A percentile compares a stretch with the other conserved stretches of the same genome.
phyloP scores from a whole-genome alignment of 2,329 filamentous ascomycete species.

The Drechslerella dactyloides region DNA sequence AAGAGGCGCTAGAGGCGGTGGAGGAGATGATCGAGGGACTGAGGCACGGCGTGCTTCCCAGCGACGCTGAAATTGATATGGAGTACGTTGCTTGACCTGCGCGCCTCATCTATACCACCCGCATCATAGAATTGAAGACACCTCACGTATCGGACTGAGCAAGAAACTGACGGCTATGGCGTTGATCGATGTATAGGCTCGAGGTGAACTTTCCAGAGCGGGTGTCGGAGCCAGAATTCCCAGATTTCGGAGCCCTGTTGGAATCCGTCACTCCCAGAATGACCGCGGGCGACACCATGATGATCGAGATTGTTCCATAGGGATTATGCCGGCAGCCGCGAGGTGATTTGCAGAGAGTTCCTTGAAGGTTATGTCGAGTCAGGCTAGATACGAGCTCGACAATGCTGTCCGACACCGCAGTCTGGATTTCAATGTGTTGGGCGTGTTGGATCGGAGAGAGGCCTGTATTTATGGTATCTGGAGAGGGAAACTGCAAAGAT shows the following conservation, averaged over 20 bases:
- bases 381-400: no score
- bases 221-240: constrained; percentile 1
- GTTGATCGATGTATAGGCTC: constrained; percentile 8
- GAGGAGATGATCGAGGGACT: constrained; percentile 28
- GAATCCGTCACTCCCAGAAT: constrained; percentile 30
- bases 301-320: constrained; percentile 34
- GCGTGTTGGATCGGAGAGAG: no score
- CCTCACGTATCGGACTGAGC: not conserved
- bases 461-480: no score
- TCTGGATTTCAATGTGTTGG: no score
- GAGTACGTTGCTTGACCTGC: constrained; percentile 15
- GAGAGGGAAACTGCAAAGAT: no score
- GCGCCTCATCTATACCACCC: not conserved
- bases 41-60: not conserved
- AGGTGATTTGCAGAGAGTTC: not conserved
- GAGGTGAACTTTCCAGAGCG: constrained; percentile 12
- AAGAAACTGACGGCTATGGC: not conserved
- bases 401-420: no score
- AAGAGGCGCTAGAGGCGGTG: constrained; percentile 14
- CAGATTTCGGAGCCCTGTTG: constrained; percentile 33
- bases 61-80: constrained; percentile 7
- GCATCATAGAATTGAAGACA: not conserved
- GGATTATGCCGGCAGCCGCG: not conserved
- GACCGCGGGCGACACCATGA: constrained; percentile 23
- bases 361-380: no score